A percentile compares a stretch with the other conserved stretches of the same genome.
Evolutionary conservation across 345 rosid genomes (phyloP).

Genomic region (Mercurialis annua): DNA sequence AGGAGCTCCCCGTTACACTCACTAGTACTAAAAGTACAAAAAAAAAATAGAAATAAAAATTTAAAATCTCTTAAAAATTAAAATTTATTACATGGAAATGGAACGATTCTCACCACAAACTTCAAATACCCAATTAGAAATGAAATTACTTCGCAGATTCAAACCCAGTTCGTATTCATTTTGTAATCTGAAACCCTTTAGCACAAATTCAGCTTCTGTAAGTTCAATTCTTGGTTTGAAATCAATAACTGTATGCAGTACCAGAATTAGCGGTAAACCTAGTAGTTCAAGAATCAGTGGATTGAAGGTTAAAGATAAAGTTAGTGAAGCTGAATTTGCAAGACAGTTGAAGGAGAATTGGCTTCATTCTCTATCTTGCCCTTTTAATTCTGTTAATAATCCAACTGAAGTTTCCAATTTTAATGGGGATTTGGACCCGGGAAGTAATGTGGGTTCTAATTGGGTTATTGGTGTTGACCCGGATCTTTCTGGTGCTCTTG

Average conservation of each 20-base stretch:
- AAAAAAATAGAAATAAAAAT: no score
- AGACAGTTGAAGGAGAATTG: slow-evolving; percentile 47
- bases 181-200: no score
- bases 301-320: slow-evolving; percentile 17
- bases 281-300: neutral
- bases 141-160: no score
- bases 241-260: neutral
- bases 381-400: slow-evolving; percentile 11
- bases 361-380: slow-evolving; percentile 60
- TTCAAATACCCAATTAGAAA: no score
- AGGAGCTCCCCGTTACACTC: no score
- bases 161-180: no score
- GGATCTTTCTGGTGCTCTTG: slow-evolving; percentile 75
- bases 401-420: neutral
- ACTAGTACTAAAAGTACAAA: no score
- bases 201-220: no score
- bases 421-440: slow-evolving; percentile 12
- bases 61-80: no score
- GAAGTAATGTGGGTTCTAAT: slow-evolving; percentile 27
- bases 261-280: neutral
- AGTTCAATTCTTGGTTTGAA: no score
- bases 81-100: no score
- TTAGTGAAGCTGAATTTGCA: slow-evolving; percentile 25
- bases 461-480: slow-evolving; percentile 84
- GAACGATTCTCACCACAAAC: no score